Percentiles rank a stretch among this genome's conserved stretches.
These are phyloP conservation scores for Hypoxylon intermedium DNA, from an alignment of 495 filamentous ascomycete species.

Conservation along the genomic window DNA sequence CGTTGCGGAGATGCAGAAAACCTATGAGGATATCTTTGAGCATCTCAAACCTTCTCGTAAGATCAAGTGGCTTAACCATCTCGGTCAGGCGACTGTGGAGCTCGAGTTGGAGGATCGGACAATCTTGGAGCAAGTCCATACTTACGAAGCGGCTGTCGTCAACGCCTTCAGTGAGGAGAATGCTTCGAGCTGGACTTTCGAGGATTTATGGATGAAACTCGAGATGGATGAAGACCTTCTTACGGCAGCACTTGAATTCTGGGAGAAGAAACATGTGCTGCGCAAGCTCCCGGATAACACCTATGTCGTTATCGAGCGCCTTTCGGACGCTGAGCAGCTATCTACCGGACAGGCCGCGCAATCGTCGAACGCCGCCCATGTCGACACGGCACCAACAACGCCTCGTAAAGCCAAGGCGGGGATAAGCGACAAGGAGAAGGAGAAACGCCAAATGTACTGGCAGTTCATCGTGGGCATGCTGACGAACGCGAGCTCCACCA, in stretches of 20 bases:
- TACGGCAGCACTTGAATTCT: conserved; percentile 80
- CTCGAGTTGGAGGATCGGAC: conserved; percentile 84
- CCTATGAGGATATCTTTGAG: conserved; percentile 80
- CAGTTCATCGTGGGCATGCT: conserved; percentile 94
- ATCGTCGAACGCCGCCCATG: conserved; percentile 55
- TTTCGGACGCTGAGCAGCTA: conserved; percentile 41
- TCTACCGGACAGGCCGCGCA: conserved; percentile 57
- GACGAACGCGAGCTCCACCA: conserved; percentile 79
- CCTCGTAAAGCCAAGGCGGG: conserved; percentile 40
- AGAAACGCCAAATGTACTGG: conserved; percentile 85
- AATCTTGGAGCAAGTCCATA: conserved; percentile 73
- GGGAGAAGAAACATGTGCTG: conserved; percentile 81
- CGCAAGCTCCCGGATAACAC: conserved; percentile 57
- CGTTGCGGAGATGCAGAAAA: conserved; percentile 67
- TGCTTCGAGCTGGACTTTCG: conserved; percentile 60
- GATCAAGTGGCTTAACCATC: conserved; percentile 83
- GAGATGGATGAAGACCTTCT: conserved; percentile 81
- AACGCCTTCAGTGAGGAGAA: conserved; percentile 74
- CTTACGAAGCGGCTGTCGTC: conserved; percentile 90
- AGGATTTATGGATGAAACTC: conserved; percentile 68
- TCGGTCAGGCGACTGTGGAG: conserved; percentile 81
- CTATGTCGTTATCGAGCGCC: conserved; percentile 53
- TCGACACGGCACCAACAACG: conserved; percentile 43
- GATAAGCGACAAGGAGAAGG: conserved; percentile 60
- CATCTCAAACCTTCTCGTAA: conserved; percentile 79